Evolutionary conservation across 2,329 filamentous ascomycete genomes (phyloP).

Genomic region (Trichoderma endophyticum): DNA sequence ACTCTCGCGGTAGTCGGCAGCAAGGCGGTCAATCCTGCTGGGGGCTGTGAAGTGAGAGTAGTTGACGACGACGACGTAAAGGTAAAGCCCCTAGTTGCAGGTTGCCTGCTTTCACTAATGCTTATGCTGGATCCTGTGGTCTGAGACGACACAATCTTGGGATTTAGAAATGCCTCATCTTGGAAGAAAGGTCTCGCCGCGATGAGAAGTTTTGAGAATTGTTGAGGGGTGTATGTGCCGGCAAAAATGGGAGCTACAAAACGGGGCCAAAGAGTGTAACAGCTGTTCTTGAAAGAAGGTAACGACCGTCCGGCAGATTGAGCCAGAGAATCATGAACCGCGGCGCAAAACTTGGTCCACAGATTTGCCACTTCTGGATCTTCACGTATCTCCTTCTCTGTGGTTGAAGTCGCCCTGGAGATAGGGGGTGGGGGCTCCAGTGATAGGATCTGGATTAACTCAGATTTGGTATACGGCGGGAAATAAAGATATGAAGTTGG

Average conservation of each 20-base stretch:
- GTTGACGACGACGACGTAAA: not conserved
- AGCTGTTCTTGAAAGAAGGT: slow-evolving; percentile 66
- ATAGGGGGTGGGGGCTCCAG: slow-evolving; percentile 43
- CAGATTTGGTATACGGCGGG: slow-evolving; percentile 74
- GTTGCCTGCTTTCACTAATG: not conserved
- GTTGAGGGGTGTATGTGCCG: slow-evolving; percentile 69
- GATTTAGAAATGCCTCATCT: slow-evolving; percentile 66
- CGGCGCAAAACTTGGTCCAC: slow-evolving; percentile 76
- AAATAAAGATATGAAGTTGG: slow-evolving; percentile 78
- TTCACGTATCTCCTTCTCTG: not conserved
- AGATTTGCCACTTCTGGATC: slow-evolving; percentile 60
- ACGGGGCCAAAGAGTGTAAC: slow-evolving; percentile 74
- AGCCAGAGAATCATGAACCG: slow-evolving; percentile 82
- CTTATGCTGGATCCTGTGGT: not conserved
- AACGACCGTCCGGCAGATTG: slow-evolving; percentile 79
- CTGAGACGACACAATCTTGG: slow-evolving; percentile 50
- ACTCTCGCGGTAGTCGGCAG: slow-evolving; percentile 72
- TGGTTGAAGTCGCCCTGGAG: slow-evolving; percentile 42
- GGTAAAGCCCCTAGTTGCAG: not conserved
- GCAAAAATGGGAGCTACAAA: slow-evolving; percentile 77
- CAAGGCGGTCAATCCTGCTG: slow-evolving; percentile 49
- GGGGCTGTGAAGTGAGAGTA: not conserved
- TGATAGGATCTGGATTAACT: slow-evolving; percentile 76
- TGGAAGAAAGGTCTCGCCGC: slow-evolving; percentile 67
- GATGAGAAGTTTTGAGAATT: slow-evolving; percentile 81